Percentiles rank a stretch among this genome's conserved stretches.
Conservation (phyloP, 1,284 basidiomycete genomes). For the Leccinum pachyderme region DNA sequence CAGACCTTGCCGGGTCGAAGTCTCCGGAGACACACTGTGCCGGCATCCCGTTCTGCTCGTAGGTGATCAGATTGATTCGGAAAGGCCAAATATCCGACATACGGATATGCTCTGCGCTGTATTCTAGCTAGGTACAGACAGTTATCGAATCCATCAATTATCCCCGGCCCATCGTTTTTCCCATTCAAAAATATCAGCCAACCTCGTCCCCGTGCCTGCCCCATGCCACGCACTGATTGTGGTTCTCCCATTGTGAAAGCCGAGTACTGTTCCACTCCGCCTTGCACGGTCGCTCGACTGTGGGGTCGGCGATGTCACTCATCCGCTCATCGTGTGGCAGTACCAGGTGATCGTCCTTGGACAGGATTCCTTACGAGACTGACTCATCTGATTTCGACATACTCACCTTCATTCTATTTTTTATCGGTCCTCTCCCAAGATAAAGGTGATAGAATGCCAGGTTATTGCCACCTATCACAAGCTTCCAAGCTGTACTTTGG, state of each 20-base stretch:
- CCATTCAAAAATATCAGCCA: neutral
- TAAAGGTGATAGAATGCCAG: constrained; percentile 20
- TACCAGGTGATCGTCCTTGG: neutral
- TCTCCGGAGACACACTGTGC: neutral
- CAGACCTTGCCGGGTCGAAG: constrained; percentile 1
- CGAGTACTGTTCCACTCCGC: neutral
- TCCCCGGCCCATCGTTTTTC: constrained; percentile 3
- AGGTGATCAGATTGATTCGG: constrained; percentile 9
- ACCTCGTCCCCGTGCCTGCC: constrained; percentile 15
- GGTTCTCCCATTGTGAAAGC: neutral
- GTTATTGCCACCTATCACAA: constrained; percentile 9
- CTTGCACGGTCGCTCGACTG: neutral
- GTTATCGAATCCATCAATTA: neutral
- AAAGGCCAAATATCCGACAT: neutral
- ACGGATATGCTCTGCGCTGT: neutral
- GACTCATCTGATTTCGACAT: neutral
- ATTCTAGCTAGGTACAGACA: neutral
- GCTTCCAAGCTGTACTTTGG: constrained; percentile 1
- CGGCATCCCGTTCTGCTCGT: neutral
- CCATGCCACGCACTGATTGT: constrained; percentile 4
- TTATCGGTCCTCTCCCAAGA: constrained; percentile 16
- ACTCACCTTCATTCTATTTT: constrained; percentile 1
- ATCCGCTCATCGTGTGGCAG: neutral
- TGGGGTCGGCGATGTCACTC: neutral
- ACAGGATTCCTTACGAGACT: constrained; percentile 11